Evolutionary conservation across 2,329 filamentous ascomycete genomes (phyloP).

Genomic region (Xylogone sp.): DNA sequence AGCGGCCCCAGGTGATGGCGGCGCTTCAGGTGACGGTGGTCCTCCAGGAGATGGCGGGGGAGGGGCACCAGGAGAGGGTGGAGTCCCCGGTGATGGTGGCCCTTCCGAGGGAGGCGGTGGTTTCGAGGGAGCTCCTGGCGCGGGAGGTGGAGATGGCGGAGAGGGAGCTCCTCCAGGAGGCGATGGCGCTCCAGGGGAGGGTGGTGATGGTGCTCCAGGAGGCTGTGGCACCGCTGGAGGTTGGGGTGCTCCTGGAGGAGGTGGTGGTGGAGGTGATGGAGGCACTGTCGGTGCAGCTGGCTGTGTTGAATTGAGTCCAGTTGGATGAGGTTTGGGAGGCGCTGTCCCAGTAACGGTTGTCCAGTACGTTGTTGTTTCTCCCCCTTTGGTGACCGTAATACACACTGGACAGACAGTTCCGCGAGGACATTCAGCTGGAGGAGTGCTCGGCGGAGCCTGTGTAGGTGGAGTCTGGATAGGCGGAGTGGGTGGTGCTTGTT

Average conservation of each 20-base stretch:
- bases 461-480: too few relatives aligned
- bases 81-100: neutral
- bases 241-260: neutral
- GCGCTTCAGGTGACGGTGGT: neutral
- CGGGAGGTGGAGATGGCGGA: neutral
- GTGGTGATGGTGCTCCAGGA: neutral
- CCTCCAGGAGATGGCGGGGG: neutral
- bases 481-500: too few relatives aligned
- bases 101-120: neutral
- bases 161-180: neutral
- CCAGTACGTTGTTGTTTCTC: too few relatives aligned
- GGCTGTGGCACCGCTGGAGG: neutral
- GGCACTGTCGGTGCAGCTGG: too few relatives aligned
- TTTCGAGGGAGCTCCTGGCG: neutral
- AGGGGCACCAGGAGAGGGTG: neutral
- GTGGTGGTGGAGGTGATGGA: slow-evolving; percentile 1
- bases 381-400: too few relatives aligned
- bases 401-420: too few relatives aligned
- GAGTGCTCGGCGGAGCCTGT: too few relatives aligned
- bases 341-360: too few relatives aligned
- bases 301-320: too few relatives aligned
- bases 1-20: neutral
- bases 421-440: too few relatives aligned
- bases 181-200: neutral
- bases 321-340: too few relatives aligned